A percentile compares a stretch with the other conserved stretches of the same genome.
These are phyloP conservation scores for Apium graveolens DNA, from an alignment of 129 eudicot species.

Conservation along the genomic window DNA sequence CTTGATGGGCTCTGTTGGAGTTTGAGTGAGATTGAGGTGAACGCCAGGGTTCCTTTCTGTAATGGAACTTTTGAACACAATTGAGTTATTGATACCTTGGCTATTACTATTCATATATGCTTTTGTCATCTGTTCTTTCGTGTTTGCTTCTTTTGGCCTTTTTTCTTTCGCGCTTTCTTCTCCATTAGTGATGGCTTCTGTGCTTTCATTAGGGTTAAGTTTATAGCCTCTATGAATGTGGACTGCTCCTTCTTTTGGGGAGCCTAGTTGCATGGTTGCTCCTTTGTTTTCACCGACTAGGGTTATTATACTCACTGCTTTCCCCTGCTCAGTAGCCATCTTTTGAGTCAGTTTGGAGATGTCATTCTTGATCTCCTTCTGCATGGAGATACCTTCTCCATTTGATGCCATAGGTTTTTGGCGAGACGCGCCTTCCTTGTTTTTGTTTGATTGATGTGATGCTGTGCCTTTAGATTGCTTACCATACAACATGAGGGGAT, in stretches of 20 bases:
- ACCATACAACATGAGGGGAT: constrained; percentile 7
- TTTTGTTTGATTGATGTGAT: constrained; percentile 23
- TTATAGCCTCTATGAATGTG: constrained; percentile 67
- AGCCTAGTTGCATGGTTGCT: constrained; percentile 64
- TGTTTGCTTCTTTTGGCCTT: constrained; percentile 19
- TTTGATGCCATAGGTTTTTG: constrained; percentile 21
- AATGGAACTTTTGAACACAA: constrained; percentile 46
- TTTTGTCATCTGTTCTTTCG: constrained; percentile 28
- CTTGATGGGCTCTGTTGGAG: constrained; percentile 19
- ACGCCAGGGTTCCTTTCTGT: constrained; percentile 66
- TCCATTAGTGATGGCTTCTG: constrained; percentile 38
- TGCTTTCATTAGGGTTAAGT: constrained; percentile 43
- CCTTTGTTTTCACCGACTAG: constrained; percentile 82
- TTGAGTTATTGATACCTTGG: constrained; percentile 74
- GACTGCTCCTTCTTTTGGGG: constrained; percentile 32
- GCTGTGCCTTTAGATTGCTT: constrained; percentile 21
- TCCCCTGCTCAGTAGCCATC: constrained; percentile 31
- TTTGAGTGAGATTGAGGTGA: constrained; percentile 25
- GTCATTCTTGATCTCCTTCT: constrained; percentile 43
- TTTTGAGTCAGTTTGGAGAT: constrained; percentile 38
- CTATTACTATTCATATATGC: constrained; percentile 54
- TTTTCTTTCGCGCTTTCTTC: constrained; percentile 38
- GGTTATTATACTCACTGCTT: constrained; percentile 49
- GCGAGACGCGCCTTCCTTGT: constrained; percentile 12
- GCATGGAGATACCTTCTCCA: constrained; percentile 24